These are phyloP conservation scores for Ophiocytium majus DNA, from an alignment of 352 stramenopile genomes.

Conservation along the genomic window DNA sequence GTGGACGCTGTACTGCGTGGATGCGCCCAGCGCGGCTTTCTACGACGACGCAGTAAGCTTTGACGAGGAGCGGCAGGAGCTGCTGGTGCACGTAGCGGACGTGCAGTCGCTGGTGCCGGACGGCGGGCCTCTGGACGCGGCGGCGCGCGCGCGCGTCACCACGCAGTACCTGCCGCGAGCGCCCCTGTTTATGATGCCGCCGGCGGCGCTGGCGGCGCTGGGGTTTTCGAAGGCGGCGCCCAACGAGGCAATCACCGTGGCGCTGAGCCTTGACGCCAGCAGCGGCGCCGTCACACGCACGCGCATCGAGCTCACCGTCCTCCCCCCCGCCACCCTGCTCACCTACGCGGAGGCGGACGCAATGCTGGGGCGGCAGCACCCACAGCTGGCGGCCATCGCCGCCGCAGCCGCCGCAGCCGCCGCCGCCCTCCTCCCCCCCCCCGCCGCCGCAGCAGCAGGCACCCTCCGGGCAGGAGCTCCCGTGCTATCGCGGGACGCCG, in stretches of 20 bases:
- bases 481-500: neutral
- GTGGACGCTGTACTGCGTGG: slow-evolving; percentile 48
- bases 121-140: slow-evolving; percentile 37
- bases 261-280: slow-evolving; percentile 35
- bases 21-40: slow-evolving; percentile 31
- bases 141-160: slow-evolving; percentile 29
- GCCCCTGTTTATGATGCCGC: slow-evolving; percentile 55
- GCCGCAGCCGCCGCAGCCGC: no score
- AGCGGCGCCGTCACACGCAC: slow-evolving; percentile 28
- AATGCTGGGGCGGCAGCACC: neutral
- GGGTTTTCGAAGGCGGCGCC: slow-evolving; percentile 26
- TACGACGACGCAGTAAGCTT: slow-evolving; percentile 50
- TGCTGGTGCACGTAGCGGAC: slow-evolving; percentile 54
- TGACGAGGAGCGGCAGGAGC: slow-evolving; percentile 34
- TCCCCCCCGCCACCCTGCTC: slow-evolving; percentile 32
- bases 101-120: slow-evolving; percentile 40
- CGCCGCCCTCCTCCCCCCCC: neutral
- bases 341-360: slow-evolving; percentile 44
- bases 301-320: slow-evolving; percentile 38
- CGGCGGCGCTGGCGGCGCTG: slow-evolving; percentile 40
- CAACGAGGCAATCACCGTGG: slow-evolving; percentile 52
- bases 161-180: slow-evolving; percentile 50
- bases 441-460: neutral
- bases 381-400: neutral
- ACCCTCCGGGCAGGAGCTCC: neutral